Evolutionary conservation across 148 eudicot species (phyloP), one percentile per base, ranked within the genome.

Genomic region (Suaeda aralocaspica): DNA sequence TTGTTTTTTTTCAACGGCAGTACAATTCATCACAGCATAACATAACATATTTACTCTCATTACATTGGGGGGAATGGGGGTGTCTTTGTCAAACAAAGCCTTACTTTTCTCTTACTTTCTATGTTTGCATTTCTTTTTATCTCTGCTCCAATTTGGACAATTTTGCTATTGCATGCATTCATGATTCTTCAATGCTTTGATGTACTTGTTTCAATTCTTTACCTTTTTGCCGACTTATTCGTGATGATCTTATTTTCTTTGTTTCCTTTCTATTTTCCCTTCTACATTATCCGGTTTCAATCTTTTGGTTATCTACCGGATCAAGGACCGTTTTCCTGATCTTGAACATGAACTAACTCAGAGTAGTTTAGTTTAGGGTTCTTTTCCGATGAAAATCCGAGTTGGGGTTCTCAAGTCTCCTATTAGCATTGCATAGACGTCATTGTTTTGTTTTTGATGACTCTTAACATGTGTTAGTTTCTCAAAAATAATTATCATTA

Each of bases 151-250:
- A 15, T 31, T 11, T 59, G 64, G 72, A 41, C 77, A 68, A 57
- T 65, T 72, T 77, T 74, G 59, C 50, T 33, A 34, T 72, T 58
- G 74, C 77, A 79, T 79, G 72, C 69, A 71, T 69, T 69, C 73
- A 68, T n/a, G n/a, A n/a, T n/a, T n/a, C n/a, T n/a, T 78, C 63
- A 69, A 78, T 77, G 76, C 69, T 28, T 77, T 72, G 14, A 51
- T 67, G 48, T 72, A 59, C 72, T 72, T 72, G 36, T 42, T 36
- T n/a, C n/a, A n/a, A n/a, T 44, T 48, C 49, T 59, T 62, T 66
- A 12, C 68, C 68, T 50, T 51, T 44, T 77, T 67, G 30, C 41
- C 61, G 0, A 24, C 25, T n/a, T n/a, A n/a, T n/a, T n/a, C n/a
- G n/a, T n/a, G n/a, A n/a, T n/a, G n/a, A n/a, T n/a, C n/a, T n/a